Conservation (phyloP, 164 flowering plant species). For the Magnolia kwangsiensis region DNA sequence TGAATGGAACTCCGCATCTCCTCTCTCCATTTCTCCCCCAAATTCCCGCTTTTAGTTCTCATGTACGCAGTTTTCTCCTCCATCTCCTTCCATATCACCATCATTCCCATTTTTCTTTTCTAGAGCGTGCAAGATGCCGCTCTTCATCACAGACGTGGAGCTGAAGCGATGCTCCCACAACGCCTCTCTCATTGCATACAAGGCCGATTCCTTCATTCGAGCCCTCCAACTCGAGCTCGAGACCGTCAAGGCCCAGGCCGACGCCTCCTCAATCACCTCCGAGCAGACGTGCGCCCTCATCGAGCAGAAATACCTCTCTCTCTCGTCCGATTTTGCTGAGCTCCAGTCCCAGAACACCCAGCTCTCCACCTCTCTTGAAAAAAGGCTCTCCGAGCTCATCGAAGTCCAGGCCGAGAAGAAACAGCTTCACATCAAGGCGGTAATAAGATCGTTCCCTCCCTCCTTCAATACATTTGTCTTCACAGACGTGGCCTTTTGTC, state of each 20-base stretch:
- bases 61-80: too few relatives aligned
- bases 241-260: constrained; percentile 64
- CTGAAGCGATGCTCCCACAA: constrained; percentile 41
- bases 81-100: too few relatives aligned
- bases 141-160: constrained; percentile 84
- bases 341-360: constrained; percentile 53
- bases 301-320: constrained; percentile 73
- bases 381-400: constrained; percentile 55
- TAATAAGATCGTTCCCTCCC: constrained; percentile 15
- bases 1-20: too few relatives aligned
- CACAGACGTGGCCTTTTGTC: too few relatives aligned
- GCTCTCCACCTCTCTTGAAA: constrained; percentile 46
- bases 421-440: constrained; percentile 53
- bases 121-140: constrained; percentile 47
- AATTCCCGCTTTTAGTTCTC: too few relatives aligned
- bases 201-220: constrained; percentile 70
- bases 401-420: constrained; percentile 60
- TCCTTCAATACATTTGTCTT: neutral
- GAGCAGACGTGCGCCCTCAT: constrained; percentile 83
- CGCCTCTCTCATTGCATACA: constrained; percentile 48
- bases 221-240: constrained; percentile 51
- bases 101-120: neutral
- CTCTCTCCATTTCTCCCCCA: too few relatives aligned
- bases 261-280: constrained; percentile 80
- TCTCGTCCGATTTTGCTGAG: constrained; percentile 49